Conservation (phyloP, 2,329 filamentous ascomycete genomes). For the Fusarium phyllophilum region DNA sequence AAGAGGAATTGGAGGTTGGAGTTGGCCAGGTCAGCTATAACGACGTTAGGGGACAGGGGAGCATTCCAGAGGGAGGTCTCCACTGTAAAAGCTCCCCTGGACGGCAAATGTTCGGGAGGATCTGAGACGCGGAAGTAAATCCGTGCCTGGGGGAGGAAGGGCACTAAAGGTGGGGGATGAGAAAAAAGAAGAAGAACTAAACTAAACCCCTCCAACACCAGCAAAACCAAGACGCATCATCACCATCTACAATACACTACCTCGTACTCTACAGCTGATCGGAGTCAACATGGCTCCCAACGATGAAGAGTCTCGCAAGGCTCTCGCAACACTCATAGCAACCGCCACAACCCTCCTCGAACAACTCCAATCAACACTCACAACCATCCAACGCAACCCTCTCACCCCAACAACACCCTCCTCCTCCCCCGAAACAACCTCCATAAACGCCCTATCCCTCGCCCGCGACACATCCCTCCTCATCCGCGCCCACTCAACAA, state of each 20-base stretch:
- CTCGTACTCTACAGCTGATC: neutral
- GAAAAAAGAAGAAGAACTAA: conserved; percentile 24
- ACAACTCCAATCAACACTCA: conserved; percentile 56
- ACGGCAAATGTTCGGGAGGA: conserved; percentile 34
- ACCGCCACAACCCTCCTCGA: conserved; percentile 53
- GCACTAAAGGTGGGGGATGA: conserved; percentile 37
- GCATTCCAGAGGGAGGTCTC: conserved; percentile 31
- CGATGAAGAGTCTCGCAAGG: conserved; percentile 46
- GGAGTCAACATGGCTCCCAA: conserved; percentile 36
- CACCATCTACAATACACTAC: neutral
- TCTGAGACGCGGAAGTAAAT: conserved; percentile 10
- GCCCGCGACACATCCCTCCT: conserved; percentile 77
- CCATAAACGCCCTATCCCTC: conserved; percentile 71
- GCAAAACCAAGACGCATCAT: conserved; percentile 11
- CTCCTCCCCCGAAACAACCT: conserved; percentile 21
- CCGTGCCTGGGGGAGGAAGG: conserved; percentile 2
- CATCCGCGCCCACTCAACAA: conserved; percentile 85
- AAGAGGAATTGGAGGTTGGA: conserved; percentile 14
- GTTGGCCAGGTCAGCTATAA: conserved; percentile 38
- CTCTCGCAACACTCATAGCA: conserved; percentile 53
- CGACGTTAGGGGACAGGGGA: neutral
- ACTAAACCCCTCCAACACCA: conserved; percentile 41
- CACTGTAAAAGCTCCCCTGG: conserved; percentile 39
- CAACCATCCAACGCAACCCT: conserved; percentile 50
- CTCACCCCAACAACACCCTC: conserved; percentile 14